Evolutionary conservation across 805 yeast species (phyloP).

Genomic region (Dipodascopsis tothii): DNA sequence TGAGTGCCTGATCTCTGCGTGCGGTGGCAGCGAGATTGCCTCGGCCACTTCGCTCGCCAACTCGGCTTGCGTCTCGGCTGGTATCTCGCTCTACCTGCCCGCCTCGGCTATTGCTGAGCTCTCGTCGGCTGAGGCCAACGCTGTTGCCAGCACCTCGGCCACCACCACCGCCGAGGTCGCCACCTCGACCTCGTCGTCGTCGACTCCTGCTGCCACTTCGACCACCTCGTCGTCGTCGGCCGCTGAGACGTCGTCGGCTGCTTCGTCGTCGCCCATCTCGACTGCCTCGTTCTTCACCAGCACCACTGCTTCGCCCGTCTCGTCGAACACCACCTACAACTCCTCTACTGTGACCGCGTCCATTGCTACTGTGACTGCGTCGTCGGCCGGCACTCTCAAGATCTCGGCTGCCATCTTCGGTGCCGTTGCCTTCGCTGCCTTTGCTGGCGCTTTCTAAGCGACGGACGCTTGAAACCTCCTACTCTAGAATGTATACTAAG

Average conservation of each 20-base stretch:
- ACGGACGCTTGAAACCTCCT: too few relatives aligned
- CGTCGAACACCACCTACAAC: not conserved
- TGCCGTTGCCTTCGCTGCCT: too few relatives aligned
- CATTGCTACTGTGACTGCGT: constrained; percentile 9
- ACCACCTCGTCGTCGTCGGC: constrained; percentile 3
- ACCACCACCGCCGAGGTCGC: constrained; percentile 30
- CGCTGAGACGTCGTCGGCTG: constrained; percentile 4
- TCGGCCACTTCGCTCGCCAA: too few relatives aligned
- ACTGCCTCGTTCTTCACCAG: not conserved
- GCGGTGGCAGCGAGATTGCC: too few relatives aligned
- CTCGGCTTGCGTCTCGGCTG: too few relatives aligned
- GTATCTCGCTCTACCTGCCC: too few relatives aligned
- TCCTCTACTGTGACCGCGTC: constrained; percentile 2
- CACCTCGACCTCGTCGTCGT: constrained; percentile 25
- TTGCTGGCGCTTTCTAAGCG: too few relatives aligned
- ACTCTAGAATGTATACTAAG: too few relatives aligned
- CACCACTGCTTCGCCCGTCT: not conserved
- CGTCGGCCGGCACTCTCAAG: constrained; percentile 39
- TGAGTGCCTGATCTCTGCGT: too few relatives aligned
- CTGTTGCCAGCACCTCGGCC: constrained; percentile 43
- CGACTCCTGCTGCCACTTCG: constrained; percentile 6
- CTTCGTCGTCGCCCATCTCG: constrained; percentile 3
- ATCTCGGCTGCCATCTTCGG: constrained; percentile 42
- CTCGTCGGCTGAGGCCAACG: constrained; percentile 38
- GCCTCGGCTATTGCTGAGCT: constrained; percentile 39